Conservation (phyloP, 192 early-diverging fungal species). For the Coemansia sp. region DNA sequence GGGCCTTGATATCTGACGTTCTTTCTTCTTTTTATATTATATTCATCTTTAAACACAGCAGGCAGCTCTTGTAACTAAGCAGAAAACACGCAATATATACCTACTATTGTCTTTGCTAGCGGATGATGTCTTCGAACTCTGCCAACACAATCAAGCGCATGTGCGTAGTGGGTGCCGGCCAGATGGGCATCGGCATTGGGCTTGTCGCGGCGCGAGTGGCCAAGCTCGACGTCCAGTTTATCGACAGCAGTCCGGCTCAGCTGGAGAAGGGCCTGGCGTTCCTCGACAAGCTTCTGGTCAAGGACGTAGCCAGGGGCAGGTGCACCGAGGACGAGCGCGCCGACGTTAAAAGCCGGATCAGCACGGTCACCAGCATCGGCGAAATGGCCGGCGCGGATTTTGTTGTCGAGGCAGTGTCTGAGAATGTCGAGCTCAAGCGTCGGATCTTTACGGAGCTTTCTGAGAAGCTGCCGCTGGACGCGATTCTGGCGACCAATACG, state of each 20-base stretch:
- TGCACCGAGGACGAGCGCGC: constrained; percentile 74
- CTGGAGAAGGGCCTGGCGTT: constrained; percentile 78
- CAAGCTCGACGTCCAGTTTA: constrained; percentile 70
- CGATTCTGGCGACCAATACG: constrained; percentile 96
- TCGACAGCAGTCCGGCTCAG: constrained; percentile 78
- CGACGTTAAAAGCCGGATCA: constrained; percentile 61
- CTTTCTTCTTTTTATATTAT: not conserved
- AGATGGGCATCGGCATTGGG: constrained; percentile 94
- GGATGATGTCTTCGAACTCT: constrained; percentile 26
- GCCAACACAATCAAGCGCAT: constrained; percentile 45
- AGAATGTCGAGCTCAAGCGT: constrained; percentile 81
- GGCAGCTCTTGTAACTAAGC: no score
- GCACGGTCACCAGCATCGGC: constrained; percentile 57
- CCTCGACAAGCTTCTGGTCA: constrained; percentile 76
- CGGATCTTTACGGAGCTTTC: constrained; percentile 77
- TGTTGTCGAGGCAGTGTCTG: constrained; percentile 90
- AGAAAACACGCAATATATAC: no score
- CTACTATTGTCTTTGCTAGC: constrained; percentile 11
- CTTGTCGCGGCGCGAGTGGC: constrained; percentile 83
- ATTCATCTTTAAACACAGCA: not conserved
- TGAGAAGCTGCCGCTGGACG: constrained; percentile 58
- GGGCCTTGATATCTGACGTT: no score
- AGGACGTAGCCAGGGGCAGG: constrained; percentile 86
- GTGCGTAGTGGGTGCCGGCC: constrained; percentile 91
- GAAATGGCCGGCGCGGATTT: constrained; percentile 72